Percentiles rank a stretch among this genome's conserved stretches.
Evolutionary conservation across 371 early-diverging fungal species (phyloP).

Genomic region (Mortierella sp.): DNA sequence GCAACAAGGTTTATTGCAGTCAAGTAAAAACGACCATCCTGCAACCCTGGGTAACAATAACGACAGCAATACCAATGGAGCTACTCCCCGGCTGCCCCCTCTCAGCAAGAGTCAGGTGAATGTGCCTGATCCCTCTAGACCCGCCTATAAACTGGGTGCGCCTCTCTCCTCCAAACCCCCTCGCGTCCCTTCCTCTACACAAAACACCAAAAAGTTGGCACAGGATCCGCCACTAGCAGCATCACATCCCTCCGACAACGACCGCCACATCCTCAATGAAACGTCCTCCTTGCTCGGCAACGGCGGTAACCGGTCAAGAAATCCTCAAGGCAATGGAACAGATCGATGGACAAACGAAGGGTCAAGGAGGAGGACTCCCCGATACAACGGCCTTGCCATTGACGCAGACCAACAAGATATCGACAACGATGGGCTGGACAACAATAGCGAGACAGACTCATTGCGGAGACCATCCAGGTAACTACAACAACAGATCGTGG

Average conservation of each 20-base stretch:
- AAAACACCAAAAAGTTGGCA: not conserved
- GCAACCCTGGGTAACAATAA: not conserved
- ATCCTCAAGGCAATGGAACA: conserved; percentile 14
- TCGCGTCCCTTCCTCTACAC: not conserved
- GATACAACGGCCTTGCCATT: conserved; percentile 29
- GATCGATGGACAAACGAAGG: conserved; percentile 49
- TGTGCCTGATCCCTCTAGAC: conserved; percentile 42
- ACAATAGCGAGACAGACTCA: conserved; percentile 14
- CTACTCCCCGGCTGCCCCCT: conserved; percentile 28
- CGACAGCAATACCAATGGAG: not conserved
- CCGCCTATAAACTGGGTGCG: conserved; percentile 47
- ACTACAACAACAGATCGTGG: not conserved
- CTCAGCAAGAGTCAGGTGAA: conserved; percentile 41
- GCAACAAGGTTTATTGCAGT: not conserved
- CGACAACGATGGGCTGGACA: conserved; percentile 13
- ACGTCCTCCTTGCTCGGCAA: conserved; percentile 38
- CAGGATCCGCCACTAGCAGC: not conserved
- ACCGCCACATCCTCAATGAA: conserved; percentile 25
- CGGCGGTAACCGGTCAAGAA: conserved; percentile 11
- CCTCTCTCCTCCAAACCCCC: conserved; percentile 28
- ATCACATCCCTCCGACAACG: not conserved
- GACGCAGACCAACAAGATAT: conserved; percentile 5
- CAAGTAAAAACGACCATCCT: not conserved
- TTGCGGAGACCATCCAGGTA: conserved; percentile 51
- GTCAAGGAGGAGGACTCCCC: conserved; percentile 36